Base-by-base conservation (phyloP, 2,329 filamentous ascomycete genomes). In the Fusarium camptoceras region DNA sequence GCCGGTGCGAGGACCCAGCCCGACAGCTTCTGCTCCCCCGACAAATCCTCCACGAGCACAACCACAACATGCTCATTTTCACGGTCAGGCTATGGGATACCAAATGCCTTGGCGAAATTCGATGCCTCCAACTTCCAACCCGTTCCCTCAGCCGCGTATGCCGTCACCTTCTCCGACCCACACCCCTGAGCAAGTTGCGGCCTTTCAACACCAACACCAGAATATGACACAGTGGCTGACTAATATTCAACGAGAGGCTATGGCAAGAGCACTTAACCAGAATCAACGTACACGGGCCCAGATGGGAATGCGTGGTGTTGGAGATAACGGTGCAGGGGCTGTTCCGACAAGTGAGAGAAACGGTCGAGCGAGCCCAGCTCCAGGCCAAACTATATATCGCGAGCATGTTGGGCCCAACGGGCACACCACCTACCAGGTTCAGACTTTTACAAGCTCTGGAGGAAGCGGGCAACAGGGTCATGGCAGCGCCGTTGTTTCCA, bases 201-300 rank as follows among this genome's bases (percentile, higher is more conserved):
- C 71, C 41, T 78, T 78, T 50, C 78, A 79, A 50, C 78, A 78
- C n/a, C 78, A 83, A 34, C 81, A 83, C 39, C 81, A 83, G 56
- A 77, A 80, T 20, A 79, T 84, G 77, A 79, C 80, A 24, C 81
- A 82, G 46, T 84, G 85, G 76, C 73, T 86, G 64, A 81, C 77
- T 24, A 83, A 83, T 46, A 74, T 85, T n/a, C 84, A 85, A 64
- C 78, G 81, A 28, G 84, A 86, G 55, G 82, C 82, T 10, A 79
- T 79, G 74, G 78, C 78, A 41, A 81, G 78, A 53, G 83, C 78
- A 57, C 78, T 81, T 55, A 82, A 78, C 41, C 83, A 84, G 66
- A 83, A 82, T 46, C 84, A 84, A 66, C 77, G 81, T 50, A 78
- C 76, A 30, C 76, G 83, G 56, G 80, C 81, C 50, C 75, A 81